Evolutionary conservation across 78 protist genomes (phyloP), one percentile per base, ranked within the genome.

Genomic region (Protostelium mycophagum): DNA sequence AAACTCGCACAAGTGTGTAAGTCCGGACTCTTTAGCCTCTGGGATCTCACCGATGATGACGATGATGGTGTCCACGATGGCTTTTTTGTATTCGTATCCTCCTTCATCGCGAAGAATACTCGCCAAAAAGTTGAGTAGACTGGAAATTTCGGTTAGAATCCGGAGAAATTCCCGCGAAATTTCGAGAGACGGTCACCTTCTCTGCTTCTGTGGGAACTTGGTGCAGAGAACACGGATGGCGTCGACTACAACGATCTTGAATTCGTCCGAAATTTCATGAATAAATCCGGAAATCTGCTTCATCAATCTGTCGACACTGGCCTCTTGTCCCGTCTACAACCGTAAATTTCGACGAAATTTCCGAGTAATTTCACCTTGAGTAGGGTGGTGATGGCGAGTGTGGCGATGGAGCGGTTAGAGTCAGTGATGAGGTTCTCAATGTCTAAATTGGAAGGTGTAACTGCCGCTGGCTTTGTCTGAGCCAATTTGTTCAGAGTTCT

Each of bases 341-440:
- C 28, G 63, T 86, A 1, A 31, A 37, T 90, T 23, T 28, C 34
- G n/a, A 90, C 1, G 28, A 1, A 88, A 1, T n/a, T 87, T 0
- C 0, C 28, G 0, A 35, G 28, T 29, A n/a, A n/a, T n/a, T 36
- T 34, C 86, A 92, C 91, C 89, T 98, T 98, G 92, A 99, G 96
- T 38, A 99, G 94, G 25, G 99, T 98, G 9, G 99, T 98, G 89
- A 99, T 97, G 83, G 99, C 99, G 34, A 99, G 90, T 1, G 99
- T 98, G 35, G 99, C 99, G 87, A 98, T 97, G 85, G 93, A 87
- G 85, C 99, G 94, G 95, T 98, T 98, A 0, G 95, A 29, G 91
- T 99, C 99, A 25, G 95, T 73, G 88, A 99, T 90, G 36, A 98
- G 95, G 36, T 86, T 94, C 90, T 99, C 99, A 91, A 99, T 88